phyloP scores from a whole-genome alignment of 345 rosid species.

The Pugionium dolabratum region DNA sequence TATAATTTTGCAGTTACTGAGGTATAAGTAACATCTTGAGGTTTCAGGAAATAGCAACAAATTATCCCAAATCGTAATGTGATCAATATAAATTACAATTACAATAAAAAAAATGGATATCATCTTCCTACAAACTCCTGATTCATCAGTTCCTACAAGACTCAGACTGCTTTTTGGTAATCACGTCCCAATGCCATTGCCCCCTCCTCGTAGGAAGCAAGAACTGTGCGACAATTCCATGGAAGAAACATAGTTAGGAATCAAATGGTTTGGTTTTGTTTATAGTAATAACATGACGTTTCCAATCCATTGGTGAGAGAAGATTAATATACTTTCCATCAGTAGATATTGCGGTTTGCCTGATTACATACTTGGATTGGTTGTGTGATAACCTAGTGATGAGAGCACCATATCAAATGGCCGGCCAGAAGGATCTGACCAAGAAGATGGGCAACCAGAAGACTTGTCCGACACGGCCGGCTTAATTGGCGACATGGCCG shows the following conservation, averaged over 20 bases:
- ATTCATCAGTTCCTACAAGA: constrained; percentile 19
- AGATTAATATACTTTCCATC: constrained; percentile 70
- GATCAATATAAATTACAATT: constrained; percentile 7
- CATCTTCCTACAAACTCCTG: constrained; percentile 17
- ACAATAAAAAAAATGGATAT: constrained; percentile 18
- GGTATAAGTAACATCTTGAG: constrained; percentile 19
- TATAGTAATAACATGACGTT: neutral
- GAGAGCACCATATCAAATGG: no score
- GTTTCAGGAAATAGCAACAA: constrained; percentile 21
- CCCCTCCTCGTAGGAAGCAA: constrained; percentile 91
- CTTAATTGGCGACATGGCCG: no score
- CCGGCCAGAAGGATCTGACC: no score
- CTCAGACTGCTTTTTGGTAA: constrained; percentile 34
- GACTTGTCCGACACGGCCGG: no score
- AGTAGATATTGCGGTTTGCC: constrained; percentile 94
- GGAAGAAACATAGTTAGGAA: constrained; percentile 5
- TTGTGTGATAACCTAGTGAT: constrained; percentile 70
- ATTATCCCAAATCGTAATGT: neutral
- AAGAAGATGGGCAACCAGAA: no score
- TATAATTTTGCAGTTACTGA: constrained; percentile 15
- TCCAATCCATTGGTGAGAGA: constrained; percentile 1
- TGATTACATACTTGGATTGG: constrained; percentile 76
- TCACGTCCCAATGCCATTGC: constrained; percentile 94
- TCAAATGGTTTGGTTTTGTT: constrained; percentile 10
- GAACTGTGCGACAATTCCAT: constrained; percentile 69